Conservation (phyloP, 306 rosid species). For the Fagus crenata region DNA sequence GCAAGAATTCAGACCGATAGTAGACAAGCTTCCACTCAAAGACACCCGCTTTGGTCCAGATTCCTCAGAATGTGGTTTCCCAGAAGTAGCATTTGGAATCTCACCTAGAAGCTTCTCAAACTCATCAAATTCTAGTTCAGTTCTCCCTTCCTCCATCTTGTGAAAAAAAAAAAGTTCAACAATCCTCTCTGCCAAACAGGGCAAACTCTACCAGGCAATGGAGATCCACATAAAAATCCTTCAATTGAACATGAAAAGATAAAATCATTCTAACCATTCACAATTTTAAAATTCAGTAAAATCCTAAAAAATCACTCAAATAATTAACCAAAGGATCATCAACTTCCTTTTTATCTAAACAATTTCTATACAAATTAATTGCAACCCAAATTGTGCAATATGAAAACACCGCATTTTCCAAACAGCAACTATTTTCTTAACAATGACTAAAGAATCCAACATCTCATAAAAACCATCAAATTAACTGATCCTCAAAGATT, state of each 20-base stretch:
- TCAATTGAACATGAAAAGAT: background rate
- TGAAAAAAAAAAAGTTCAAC: constrained; percentile 2
- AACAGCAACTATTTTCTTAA: background rate
- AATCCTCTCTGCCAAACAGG: constrained; percentile 7
- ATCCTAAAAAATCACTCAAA: background rate
- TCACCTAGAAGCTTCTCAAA: constrained; percentile 51
- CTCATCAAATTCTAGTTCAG: constrained; percentile 44
- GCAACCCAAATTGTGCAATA: background rate
- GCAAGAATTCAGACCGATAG: constrained; percentile 27
- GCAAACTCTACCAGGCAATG: constrained; percentile 11
- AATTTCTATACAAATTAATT: background rate
- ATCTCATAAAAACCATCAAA: background rate
- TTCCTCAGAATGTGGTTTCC: constrained; percentile 36
- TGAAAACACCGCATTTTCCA: background rate
- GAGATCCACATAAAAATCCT: constrained; percentile 10
- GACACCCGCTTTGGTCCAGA: constrained; percentile 22
- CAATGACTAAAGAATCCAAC: background rate
- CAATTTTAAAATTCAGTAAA: background rate
- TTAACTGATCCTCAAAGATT: background rate
- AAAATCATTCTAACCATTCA: background rate
- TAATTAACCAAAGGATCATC: background rate
- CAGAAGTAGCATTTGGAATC: constrained; percentile 47
- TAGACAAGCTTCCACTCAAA: constrained; percentile 25
- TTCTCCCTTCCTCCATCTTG: constrained; percentile 33
- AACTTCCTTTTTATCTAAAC: background rate